Evolutionary conservation across 2,329 filamentous ascomycete species (phyloP).

Genomic region (Alternaria brassicae): DNA sequence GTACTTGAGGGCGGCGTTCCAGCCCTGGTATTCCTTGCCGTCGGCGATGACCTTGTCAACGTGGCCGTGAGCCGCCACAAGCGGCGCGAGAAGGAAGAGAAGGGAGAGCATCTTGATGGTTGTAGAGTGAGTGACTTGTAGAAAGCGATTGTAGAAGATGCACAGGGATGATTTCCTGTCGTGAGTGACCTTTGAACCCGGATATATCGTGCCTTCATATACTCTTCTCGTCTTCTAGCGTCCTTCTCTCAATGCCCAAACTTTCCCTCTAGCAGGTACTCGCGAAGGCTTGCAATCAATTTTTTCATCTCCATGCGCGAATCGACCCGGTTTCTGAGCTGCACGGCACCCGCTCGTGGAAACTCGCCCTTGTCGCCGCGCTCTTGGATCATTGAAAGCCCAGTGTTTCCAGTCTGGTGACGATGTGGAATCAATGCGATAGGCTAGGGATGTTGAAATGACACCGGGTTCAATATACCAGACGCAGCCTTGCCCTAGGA

Average conservation of each 20-base stretch:
- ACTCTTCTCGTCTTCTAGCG: conserved; percentile 8
- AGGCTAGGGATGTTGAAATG: conserved; percentile 2
- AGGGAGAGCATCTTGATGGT: conserved; percentile 20
- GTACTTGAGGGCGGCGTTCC: conserved; percentile 41
- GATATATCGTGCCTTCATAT: conserved; percentile 8
- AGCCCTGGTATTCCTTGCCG: conserved; percentile 39
- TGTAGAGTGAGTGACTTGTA: background rate
- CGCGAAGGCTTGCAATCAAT: conserved; percentile 11
- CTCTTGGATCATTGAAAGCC: conserved; percentile 5
- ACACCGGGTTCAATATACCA: conserved; percentile 12
- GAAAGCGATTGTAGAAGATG: conserved; percentile 7
- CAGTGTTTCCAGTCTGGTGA: conserved; percentile 17
- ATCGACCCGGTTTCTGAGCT: conserved; percentile 13
- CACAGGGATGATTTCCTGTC: conserved; percentile 7
- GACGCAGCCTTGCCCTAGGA: conserved; percentile 3
- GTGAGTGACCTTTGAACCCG: conserved; percentile 12
- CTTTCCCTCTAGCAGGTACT: conserved; percentile 4
- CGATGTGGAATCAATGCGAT: conserved; percentile 6
- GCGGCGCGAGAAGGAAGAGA: conserved; percentile 26
- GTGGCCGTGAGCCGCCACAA: conserved; percentile 43
- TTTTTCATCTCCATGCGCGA: conserved; percentile 12
- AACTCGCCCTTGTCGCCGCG: conserved; percentile 5
- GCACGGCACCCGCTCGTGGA: background rate
- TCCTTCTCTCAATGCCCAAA: conserved; percentile 3
- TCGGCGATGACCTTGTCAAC: conserved; percentile 39